A percentile compares a stretch with the other conserved stretches of the same genome.
phyloP scores from a whole-genome alignment of 306 rosid genomes.

The Mimosa bimucronata region DNA sequence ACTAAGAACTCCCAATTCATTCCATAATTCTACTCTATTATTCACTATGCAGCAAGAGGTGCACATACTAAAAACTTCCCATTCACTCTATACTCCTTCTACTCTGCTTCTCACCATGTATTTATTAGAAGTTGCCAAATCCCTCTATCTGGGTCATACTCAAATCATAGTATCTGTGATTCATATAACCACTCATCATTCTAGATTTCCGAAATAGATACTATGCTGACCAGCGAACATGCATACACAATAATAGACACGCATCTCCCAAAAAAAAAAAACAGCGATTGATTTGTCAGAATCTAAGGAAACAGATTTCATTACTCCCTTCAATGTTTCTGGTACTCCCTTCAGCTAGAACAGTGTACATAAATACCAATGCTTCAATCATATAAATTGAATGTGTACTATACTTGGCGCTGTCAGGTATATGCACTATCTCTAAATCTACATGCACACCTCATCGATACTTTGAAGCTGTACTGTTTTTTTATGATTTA shows the following conservation, averaged over 20 bases:
- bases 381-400: conserved; percentile 20
- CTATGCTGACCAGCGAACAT: too few species aligned
- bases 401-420: background rate
- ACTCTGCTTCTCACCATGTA: too few species aligned
- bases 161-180: too few species aligned
- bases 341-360: background rate
- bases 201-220: too few species aligned
- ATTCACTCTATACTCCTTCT: background rate
- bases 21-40: too few species aligned
- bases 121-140: background rate
- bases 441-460: background rate
- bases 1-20: background rate
- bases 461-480: background rate
- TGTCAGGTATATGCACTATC: background rate
- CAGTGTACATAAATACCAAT: background rate
- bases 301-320: background rate
- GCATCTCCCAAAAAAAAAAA: too few species aligned
- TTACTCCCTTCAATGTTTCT: background rate
- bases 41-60: background rate
- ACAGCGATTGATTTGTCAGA: background rate
- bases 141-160: background rate
- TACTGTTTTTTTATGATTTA: background rate
- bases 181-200: too few species aligned
- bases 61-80: background rate
- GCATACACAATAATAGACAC: too few species aligned